Evolutionary conservation across 2,329 filamentous ascomycete species (phyloP).

Genomic region (Colletotrichum trifolii): DNA sequence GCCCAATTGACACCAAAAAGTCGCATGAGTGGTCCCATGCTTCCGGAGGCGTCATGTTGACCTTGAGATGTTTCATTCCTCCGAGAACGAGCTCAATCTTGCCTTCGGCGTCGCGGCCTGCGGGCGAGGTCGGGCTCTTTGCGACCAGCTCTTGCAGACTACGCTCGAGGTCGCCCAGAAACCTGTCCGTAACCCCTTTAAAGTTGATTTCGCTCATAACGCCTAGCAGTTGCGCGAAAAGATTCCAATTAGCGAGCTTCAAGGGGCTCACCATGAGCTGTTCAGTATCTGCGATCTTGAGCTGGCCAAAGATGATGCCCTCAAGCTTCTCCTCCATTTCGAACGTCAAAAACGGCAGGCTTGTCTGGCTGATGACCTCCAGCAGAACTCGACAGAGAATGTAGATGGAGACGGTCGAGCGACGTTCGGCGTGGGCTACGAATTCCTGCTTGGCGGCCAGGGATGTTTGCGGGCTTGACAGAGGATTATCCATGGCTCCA

Average conservation of each 20-base stretch:
- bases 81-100: slow-evolving; percentile 88
- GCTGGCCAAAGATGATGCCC: slow-evolving; percentile 94
- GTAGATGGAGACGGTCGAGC: slow-evolving; percentile 94
- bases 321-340: slow-evolving; percentile 96
- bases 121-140: slow-evolving; percentile 70
- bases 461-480: slow-evolving; percentile 45
- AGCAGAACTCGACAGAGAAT: slow-evolving; percentile 93
- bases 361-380: slow-evolving; percentile 93
- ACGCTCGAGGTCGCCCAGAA: slow-evolving; percentile 81
- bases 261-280: slow-evolving; percentile 81
- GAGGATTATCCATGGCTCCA: slow-evolving; percentile 43
- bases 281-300: slow-evolving; percentile 88
- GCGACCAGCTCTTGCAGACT: slow-evolving; percentile 80
- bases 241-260: slow-evolving; percentile 93
- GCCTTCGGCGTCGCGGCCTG: slow-evolving; percentile 76
- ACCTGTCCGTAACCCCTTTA: slow-evolving; percentile 82
- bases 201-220: slow-evolving; percentile 97
- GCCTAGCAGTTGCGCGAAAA: slow-evolving; percentile 93
- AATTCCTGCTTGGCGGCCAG: slow-evolving; percentile 72
- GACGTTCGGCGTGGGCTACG: slow-evolving; percentile 83
- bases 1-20: slow-evolving; percentile 84
- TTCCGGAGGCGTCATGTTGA: slow-evolving; percentile 78
- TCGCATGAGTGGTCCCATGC: slow-evolving; percentile 90
- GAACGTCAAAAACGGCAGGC: slow-evolving; percentile 80
- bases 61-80: slow-evolving; percentile 89